Evolutionary conservation across 208 protist genomes (phyloP).

Genomic region (Acanthamoeba culbertsoni): DNA sequence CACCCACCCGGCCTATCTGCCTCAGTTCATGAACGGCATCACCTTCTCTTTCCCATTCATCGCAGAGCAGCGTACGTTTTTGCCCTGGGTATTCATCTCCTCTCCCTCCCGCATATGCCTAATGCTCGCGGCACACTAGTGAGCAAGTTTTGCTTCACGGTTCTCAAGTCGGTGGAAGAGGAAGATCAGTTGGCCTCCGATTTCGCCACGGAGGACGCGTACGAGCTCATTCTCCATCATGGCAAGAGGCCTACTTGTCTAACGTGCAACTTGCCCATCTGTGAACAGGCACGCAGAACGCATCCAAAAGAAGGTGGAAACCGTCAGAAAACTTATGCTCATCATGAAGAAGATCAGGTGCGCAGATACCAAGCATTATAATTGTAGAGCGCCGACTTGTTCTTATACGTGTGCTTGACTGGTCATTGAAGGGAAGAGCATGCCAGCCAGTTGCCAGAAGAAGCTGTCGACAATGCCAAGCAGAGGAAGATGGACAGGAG

Average conservation of each 20-base stretch:
- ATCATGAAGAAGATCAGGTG: constrained; percentile 36
- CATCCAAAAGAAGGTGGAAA: constrained; percentile 24
- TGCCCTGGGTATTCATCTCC: background rate
- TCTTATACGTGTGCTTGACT: background rate
- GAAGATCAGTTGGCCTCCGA: background rate
- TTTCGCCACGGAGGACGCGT: constrained; percentile 6
- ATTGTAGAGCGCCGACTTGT: too few relatives aligned
- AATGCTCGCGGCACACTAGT: too few relatives aligned
- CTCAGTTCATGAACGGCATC: constrained; percentile 26
- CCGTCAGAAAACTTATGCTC: constrained; percentile 14
- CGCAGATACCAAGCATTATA: too few relatives aligned
- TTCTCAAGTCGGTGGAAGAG: constrained; percentile 8
- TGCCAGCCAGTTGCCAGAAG: background rate
- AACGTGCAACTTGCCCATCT: background rate
- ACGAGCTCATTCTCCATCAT: background rate
- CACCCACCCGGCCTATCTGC: constrained; percentile 25
- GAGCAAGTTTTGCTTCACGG: background rate
- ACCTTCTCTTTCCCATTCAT: constrained; percentile 46
- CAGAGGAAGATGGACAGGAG: background rate
- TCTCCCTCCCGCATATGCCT: background rate
- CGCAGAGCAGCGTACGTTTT: constrained; percentile 4
- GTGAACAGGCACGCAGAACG: background rate
- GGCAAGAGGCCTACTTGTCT: background rate
- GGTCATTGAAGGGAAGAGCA: background rate
- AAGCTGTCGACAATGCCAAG: background rate